phyloP scores from a whole-genome alignment of 2,329 filamentous ascomycete species.

The Dactylellina cionopaga region DNA sequence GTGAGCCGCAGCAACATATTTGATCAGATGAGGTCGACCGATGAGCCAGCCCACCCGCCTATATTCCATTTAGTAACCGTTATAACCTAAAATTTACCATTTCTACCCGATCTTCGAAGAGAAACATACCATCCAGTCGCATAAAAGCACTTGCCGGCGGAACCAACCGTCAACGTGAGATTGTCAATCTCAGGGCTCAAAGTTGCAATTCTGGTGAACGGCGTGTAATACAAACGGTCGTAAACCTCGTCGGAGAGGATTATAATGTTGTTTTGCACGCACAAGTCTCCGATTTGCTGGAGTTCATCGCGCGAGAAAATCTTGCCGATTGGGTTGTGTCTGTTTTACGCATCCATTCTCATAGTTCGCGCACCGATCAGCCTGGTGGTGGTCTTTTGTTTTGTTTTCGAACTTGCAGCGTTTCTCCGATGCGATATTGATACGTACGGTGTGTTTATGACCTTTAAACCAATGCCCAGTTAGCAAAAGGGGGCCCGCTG shows the following conservation, averaged over 20 bases:
- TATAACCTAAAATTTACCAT: background rate
- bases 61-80: background rate
- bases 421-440: background rate
- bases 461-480: slow-evolving; percentile 56
- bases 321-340: slow-evolving; percentile 95
- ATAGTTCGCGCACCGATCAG: no score
- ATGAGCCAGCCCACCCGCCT: slow-evolving; percentile 78
- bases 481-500: no score
- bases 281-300: slow-evolving; percentile 83
- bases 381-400: no score
- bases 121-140: slow-evolving; percentile 80
- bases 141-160: slow-evolving; percentile 98
- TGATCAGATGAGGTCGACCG: slow-evolving; percentile 85
- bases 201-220: slow-evolving; percentile 91
- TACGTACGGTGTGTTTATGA: slow-evolving; percentile 65
- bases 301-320: slow-evolving; percentile 88
- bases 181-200: slow-evolving; percentile 88
- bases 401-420: background rate
- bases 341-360: slow-evolving; percentile 53
- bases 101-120: background rate
- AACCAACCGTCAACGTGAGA: slow-evolving; percentile 91
- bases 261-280: slow-evolving; percentile 91
- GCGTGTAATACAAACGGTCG: slow-evolving; percentile 92
- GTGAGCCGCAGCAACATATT: slow-evolving; percentile 90
- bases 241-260: slow-evolving; percentile 95